These are phyloP conservation scores for Pistacia atlantica DNA, from an alignment of 345 rosid genomes.

Conservation along the genomic window DNA sequence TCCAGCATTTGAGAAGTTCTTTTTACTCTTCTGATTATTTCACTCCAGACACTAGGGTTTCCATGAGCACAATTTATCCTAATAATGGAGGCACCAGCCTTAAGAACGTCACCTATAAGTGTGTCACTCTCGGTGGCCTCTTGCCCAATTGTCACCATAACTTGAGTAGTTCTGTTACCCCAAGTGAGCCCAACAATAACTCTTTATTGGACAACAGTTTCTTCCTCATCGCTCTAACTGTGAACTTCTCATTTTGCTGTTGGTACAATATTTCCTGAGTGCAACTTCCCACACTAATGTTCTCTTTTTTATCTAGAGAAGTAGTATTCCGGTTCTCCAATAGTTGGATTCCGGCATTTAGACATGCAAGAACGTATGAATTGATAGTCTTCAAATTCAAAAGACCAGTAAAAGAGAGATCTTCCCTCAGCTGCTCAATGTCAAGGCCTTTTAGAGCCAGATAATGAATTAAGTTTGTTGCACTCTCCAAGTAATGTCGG, in stretches of 20 bases:
- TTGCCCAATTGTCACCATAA: slow-evolving; percentile 68
- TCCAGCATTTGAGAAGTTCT: slow-evolving; percentile 57
- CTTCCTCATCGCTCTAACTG: slow-evolving; percentile 29
- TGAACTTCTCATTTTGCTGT: slow-evolving; percentile 26
- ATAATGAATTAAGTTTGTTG: slow-evolving; percentile 62
- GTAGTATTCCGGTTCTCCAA: slow-evolving; percentile 33
- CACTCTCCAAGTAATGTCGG: slow-evolving; percentile 55
- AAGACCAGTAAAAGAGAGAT: slow-evolving; percentile 49
- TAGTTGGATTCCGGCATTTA: slow-evolving; percentile 45
- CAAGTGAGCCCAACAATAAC: slow-evolving; percentile 48
- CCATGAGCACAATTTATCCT: slow-evolving; percentile 86
- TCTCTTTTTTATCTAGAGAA: slow-evolving; percentile 21
- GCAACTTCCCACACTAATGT: slow-evolving; percentile 17
- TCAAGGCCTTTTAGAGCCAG: slow-evolving; percentile 57
- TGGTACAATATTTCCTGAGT: slow-evolving; percentile 19
- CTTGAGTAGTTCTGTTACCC: slow-evolving; percentile 46
- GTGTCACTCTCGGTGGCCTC: slow-evolving; percentile 58
- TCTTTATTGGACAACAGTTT: slow-evolving; percentile 43
- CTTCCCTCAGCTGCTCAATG: slow-evolving; percentile 43
- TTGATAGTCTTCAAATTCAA: slow-evolving; percentile 51
- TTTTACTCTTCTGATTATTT: slow-evolving; percentile 61
- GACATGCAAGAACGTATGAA: slow-evolving; percentile 46
- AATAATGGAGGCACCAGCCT: slow-evolving; percentile 55
- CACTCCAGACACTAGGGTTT: slow-evolving; percentile 55
- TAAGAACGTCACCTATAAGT: slow-evolving; percentile 47